A percentile compares a stretch with the other conserved stretches of the same genome.
These are phyloP conservation scores for Salisapilia sapeloensis DNA, from an alignment of 352 stramenopile species.

Conservation along the genomic window DNA sequence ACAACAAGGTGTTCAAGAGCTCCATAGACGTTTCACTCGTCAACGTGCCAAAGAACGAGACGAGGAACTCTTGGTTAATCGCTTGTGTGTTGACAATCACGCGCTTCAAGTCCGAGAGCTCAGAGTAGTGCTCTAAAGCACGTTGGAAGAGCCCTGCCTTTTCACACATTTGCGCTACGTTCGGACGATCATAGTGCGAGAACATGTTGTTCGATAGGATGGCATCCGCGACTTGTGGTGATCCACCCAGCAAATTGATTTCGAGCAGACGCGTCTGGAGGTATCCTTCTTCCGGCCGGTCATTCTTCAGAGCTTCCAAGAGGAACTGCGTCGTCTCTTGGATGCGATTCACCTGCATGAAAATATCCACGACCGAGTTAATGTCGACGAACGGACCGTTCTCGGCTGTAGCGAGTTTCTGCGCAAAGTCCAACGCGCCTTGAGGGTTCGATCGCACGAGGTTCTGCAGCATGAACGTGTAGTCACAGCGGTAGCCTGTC, in stretches of 20 bases:
- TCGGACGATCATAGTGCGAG: conserved; percentile 95
- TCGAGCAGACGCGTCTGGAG: conserved; percentile 99
- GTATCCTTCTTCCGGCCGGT: conserved; percentile 97
- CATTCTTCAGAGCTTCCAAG: conserved; percentile 97
- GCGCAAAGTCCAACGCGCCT: conserved; percentile 94
- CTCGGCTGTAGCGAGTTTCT: conserved; percentile 93
- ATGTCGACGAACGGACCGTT: conserved; percentile 94
- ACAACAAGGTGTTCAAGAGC: conserved; percentile 96
- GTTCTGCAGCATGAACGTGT: conserved; percentile 98
- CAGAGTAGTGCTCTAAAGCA: conserved; percentile 98
- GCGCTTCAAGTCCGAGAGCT: conserved; percentile 95
- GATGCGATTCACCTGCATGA: conserved; percentile 97
- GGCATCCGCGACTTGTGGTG: conserved; percentile 97
- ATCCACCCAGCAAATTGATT: conserved; percentile 99
- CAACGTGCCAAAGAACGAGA: conserved; percentile 98
- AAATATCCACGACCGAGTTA: conserved; percentile 98
- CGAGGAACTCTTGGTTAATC: conserved; percentile 95
- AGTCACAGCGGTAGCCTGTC: conserved; percentile 98
- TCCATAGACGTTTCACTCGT: conserved; percentile 95
- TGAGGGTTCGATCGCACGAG: conserved; percentile 96
- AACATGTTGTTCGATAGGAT: conserved; percentile 99
- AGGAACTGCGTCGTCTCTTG: conserved; percentile 99
- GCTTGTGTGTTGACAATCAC: conserved; percentile 85
- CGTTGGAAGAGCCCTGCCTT: conserved; percentile 96
- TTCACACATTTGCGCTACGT: conserved; percentile 97